Base-by-base conservation (phyloP, 2,329 filamentous ascomycete species). In the Fusarium sp. region DNA sequence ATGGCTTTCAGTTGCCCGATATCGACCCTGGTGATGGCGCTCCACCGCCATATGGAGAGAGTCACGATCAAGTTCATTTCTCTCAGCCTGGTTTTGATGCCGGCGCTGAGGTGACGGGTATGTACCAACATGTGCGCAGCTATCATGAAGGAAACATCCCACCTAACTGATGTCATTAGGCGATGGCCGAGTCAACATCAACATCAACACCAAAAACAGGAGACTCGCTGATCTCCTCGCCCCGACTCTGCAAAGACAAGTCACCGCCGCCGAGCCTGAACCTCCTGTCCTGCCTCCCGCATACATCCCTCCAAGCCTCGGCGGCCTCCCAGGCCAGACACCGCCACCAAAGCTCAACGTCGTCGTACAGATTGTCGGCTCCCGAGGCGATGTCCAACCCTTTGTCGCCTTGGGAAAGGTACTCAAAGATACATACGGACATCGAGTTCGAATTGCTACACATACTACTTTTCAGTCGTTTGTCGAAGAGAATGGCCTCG, bases 131-230 rank as follows among this genome's bases (percentile, higher is more conserved):
- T 31, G 2, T 40, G 33, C 14, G 10, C 14, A 20, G 14, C 4
- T 33, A 29, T 34, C 27, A 31, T 58, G 33, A 31, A 11, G 29
- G 38, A 33, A 13, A 4, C 16, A 4, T 38, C 53, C 31, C 58
- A 58, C 55, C 72, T 75, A 65, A 73, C 40, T 46, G 29, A 23
- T 60, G 25, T 70, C 57, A 61, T 62, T 46, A 89, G 91, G 87
- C 65, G 90, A 94, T 80, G 92, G 92, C 23, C 88, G 93, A 75
- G 85, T 96, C 73, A 89, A 93, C 75, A 93, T 96, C 81, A 90
- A 89, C 67, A 92, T 96, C 79, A 89, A 90, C 75, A 90, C 93
- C 77, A 90, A 88, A 70, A 89, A 86, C 71, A 81, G 84, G 59
- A 86, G 86, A 59, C 82, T 95, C 4, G 88, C 90, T 2, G 87